Percentiles rank a stretch among this genome's conserved stretches.
Evolutionary conservation across 2,329 filamentous ascomycete genomes (phyloP).

Genomic region (Aureobasidium mangrovei): DNA sequence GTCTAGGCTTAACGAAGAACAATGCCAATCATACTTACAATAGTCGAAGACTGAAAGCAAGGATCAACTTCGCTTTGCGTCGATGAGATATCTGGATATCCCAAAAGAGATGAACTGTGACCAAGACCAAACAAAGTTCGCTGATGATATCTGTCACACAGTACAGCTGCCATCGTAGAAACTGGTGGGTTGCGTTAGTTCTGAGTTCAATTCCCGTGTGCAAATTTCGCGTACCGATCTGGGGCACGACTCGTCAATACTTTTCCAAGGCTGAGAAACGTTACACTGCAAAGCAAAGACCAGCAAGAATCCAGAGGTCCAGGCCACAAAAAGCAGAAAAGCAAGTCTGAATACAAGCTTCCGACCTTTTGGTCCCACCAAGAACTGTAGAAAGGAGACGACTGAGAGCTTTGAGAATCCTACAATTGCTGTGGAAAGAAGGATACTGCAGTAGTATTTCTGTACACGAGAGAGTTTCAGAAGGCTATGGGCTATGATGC

Average conservation of each 20-base stretch:
- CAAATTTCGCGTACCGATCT: slow-evolving; percentile 19
- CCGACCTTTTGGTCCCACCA: not conserved
- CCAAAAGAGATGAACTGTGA: slow-evolving; percentile 29
- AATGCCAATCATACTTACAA: slow-evolving; percentile 19
- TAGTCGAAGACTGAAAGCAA: slow-evolving; percentile 24
- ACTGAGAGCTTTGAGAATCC: not conserved
- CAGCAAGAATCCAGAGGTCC: not conserved
- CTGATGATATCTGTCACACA: slow-evolving; percentile 32
- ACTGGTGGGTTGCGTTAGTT: too few relatives aligned
- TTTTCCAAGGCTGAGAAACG: not conserved
- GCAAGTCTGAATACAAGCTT: not conserved
- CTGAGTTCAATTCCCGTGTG: too few relatives aligned
- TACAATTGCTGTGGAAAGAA: not conserved
- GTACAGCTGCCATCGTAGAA: slow-evolving; percentile 30
- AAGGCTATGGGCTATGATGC: too few relatives aligned
- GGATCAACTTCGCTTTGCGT: slow-evolving; percentile 17
- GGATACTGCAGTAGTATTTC: not conserved
- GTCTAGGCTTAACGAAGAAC: too few relatives aligned
- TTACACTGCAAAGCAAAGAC: not conserved
- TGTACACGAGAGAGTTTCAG: not conserved
- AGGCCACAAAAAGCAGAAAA: not conserved
- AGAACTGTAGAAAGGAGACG: not conserved
- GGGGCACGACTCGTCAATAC: slow-evolving; percentile 15
- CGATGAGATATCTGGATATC: not conserved
- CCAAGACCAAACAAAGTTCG: slow-evolving; percentile 25